Percentiles rank a stretch among this genome's conserved stretches.
Evolutionary conservation across 495 filamentous ascomycete genomes (phyloP).

Genomic region (Xylaria venustula): DNA sequence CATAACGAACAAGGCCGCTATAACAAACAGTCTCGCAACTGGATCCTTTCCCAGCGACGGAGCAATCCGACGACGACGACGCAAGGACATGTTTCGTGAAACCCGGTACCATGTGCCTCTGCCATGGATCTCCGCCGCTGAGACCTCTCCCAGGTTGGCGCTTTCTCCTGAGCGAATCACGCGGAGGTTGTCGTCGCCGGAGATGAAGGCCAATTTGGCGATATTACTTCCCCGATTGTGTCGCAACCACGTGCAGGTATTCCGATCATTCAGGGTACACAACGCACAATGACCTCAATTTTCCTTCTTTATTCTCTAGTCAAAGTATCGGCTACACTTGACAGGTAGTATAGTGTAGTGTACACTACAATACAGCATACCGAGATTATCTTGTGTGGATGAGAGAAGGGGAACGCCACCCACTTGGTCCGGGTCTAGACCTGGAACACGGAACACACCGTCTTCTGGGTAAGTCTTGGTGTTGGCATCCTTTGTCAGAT

Average conservation of each 20-base stretch:
- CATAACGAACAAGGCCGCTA: neutral
- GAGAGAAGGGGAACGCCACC: neutral
- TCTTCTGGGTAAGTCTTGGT: neutral
- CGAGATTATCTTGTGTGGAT: neutral
- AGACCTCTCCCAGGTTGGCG: neutral
- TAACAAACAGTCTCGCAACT: too few relatives aligned
- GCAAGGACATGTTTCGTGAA: slow-evolving; percentile 7
- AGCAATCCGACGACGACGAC: neutral
- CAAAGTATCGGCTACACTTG: too few relatives aligned
- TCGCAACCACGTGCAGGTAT: slow-evolving; percentile 2
- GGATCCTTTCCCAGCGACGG: neutral
- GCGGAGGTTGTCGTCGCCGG: neutral
- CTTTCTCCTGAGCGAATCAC: neutral
- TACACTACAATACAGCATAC: neutral
- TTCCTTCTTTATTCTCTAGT: neutral
- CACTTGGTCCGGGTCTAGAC: neutral
- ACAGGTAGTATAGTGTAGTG: too few relatives aligned
- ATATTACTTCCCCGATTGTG: neutral
- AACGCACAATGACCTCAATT: neutral
- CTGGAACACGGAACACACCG: neutral
- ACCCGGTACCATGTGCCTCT: neutral
- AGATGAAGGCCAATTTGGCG: neutral
- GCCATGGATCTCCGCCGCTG: neutral
- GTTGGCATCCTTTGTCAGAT: slow-evolving; percentile 8
- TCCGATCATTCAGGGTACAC: neutral